Evolutionary conservation across 2,329 filamentous ascomycete genomes (phyloP).

Genomic region (Fusarium avenaceum): DNA sequence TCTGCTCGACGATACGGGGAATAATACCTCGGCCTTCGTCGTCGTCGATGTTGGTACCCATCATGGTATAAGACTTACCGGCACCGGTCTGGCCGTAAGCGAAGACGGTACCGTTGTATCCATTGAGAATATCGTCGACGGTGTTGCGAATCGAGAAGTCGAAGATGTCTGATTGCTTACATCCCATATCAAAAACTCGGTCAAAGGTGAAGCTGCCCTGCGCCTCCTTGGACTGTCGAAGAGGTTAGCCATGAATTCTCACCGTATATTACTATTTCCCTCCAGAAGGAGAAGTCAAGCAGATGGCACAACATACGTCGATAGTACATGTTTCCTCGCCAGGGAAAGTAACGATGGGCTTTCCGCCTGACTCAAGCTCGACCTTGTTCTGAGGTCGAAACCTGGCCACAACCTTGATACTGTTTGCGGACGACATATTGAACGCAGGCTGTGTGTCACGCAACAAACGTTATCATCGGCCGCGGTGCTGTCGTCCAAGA

Average conservation of each 20-base stretch:
- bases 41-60: constrained; percentile 85
- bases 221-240: constrained; percentile 80
- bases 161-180: constrained; percentile 92
- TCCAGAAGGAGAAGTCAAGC: constrained; percentile 3
- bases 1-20: constrained; percentile 96
- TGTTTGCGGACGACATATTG: constrained; percentile 71
- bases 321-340: constrained; percentile 89
- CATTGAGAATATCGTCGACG: constrained; percentile 97
- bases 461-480: constrained; percentile 48
- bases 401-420: constrained; percentile 92
- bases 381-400: constrained; percentile 97
- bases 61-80: constrained; percentile 99
- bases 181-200: constrained; percentile 95
- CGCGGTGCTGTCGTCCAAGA: constrained; percentile 38
- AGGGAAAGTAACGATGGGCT: constrained; percentile 91
- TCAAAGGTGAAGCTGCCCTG: constrained; percentile 95
- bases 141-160: constrained; percentile 97
- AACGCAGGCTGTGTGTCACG: constrained; percentile 41
- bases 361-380: constrained; percentile 89
- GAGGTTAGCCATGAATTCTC: constrained; percentile 43
- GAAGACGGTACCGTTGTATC: constrained; percentile 99
- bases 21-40: constrained; percentile 91
- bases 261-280: constrained; percentile 1
- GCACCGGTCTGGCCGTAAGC: constrained; percentile 98
- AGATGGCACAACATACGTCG: constrained; percentile 71